Evolutionary conservation across 2,329 filamentous ascomycete species (phyloP), one percentile per base, ranked within the genome.

Genomic region (Zymoseptoria pseudotritici): DNA sequence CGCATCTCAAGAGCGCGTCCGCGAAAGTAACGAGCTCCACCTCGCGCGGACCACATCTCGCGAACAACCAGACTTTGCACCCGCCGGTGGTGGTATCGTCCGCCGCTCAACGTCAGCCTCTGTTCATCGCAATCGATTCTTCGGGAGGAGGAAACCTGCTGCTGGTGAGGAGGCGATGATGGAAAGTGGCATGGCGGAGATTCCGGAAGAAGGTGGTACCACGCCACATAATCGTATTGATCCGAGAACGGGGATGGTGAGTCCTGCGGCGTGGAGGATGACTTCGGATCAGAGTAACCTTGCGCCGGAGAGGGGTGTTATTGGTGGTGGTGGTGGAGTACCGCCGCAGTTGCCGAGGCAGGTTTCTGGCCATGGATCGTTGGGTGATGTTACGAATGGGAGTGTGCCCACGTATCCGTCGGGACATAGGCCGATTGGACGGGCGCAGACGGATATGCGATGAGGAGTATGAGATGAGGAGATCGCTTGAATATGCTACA

Each of bases 51-150:
- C 50, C 53, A 69, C 56, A 52, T 73, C 51, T 66, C 62, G 64
- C 26, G 59, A 66, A 54, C n/a, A 46, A 7, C 36, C 13, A 6
- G 36, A 46, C 11, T 58, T 67, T 22, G 59, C 55, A 1, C 64
- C 69, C 21, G 66, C 68, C n/a, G 65, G 66, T 8, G 66, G 68
- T 19, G 65, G 66, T 8, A 64, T 73, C 11, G 62, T 65, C 3
- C 63, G 72, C 49, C 65, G 70, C 17, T 65, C 67, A 2, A 73
- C 72, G 31, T 70, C 73, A 50, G 74, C 74, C 13, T 74, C 78
- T 4, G 74, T 75, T 5, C 82, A 84, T 59, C 79, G 82, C 6
- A 86, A 86, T 63, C 79, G 85, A 2, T 87, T 88, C 75, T 84
- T 88, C 72, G 75, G 79, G 42, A 79, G 83, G 36, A 58, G 64